Evolutionary conservation across 2,329 filamentous ascomycete species (phyloP), one percentile per base, ranked within the genome.

Genomic region (Aspergillus ochraceoroseus): DNA sequence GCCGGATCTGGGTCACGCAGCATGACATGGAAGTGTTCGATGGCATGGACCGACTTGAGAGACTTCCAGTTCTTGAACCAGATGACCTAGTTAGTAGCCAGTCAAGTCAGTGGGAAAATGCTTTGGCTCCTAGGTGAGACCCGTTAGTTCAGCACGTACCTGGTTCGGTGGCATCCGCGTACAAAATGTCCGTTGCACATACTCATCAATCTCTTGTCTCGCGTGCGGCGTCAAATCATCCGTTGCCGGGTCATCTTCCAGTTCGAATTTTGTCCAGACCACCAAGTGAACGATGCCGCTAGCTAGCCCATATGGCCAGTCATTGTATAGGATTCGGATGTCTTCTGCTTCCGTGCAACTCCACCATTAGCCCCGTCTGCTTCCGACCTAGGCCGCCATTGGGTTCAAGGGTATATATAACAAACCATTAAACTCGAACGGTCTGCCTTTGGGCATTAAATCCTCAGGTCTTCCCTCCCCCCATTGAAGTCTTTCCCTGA

Each of bases 21-120:
- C 87, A 95, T 88, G 57, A 95, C 83, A 64, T 96, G 90, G 58
- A 96, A 92, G 62, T 96, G 90, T 70, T 95, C 89, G 7, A 96
- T 79, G 1, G 85, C 80, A 54, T 87, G 79, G 18, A 96, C 79
- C 15, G 84, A 92, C 70, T 95, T 95, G 51, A 95, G 68, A 11
- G 76, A 78, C 38, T 73, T 76, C 87, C 88, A 95, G 58, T 96
- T 96, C 70, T 85, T 94, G 68, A 95, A 95, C 87, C 88, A 96
- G 46, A 88, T 61, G 30, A 85, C 77, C 70, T 74, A 61, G 59
- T 63, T 38, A 63, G 20, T 5, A 22, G 20, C 5, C 5, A 5
- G 20, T 22, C 9, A 5, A 22, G 5, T 25, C 14, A 20, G 28
- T 15, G 44, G 64, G 51, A 31, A 71, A 66, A 46, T 74, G 65